Evolutionary conservation across 2,329 filamentous ascomycete species (phyloP).

Genomic region (Fulvia fulva): DNA sequence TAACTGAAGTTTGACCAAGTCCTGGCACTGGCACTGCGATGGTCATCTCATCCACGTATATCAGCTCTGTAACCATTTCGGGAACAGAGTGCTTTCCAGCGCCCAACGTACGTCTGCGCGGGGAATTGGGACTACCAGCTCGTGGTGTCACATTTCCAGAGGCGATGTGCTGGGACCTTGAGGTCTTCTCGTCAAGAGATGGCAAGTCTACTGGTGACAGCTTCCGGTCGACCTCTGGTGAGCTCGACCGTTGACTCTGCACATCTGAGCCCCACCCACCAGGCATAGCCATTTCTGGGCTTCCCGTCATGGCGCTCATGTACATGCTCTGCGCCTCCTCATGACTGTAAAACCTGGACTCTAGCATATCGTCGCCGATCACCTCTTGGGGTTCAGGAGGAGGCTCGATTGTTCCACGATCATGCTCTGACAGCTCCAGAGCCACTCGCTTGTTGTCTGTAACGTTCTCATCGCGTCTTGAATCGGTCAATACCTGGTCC

Average conservation of each 20-base stretch:
- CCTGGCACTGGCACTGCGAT: slow-evolving; percentile 3
- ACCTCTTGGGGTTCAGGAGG: slow-evolving; percentile 3
- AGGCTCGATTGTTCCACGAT: background rate
- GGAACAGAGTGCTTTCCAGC: background rate
- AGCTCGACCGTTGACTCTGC: slow-evolving; percentile 19
- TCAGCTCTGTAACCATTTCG: slow-evolving; percentile 4
- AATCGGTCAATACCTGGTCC: slow-evolving; percentile 13
- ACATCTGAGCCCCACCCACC: slow-evolving; percentile 42
- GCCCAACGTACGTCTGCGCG: background rate
- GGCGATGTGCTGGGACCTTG: background rate
- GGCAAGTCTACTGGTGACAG: background rate
- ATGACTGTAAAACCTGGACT: slow-evolving; percentile 69
- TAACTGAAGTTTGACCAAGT: background rate
- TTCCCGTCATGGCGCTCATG: slow-evolving; percentile 61
- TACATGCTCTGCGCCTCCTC: slow-evolving; percentile 86
- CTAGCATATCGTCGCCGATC: slow-evolving; percentile 29
- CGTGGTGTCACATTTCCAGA: slow-evolving; percentile 29
- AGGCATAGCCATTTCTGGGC: slow-evolving; percentile 32
- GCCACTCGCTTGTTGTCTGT: slow-evolving; percentile 26
- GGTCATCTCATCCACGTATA: slow-evolving; percentile 29
- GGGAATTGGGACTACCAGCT: slow-evolving; percentile 18
- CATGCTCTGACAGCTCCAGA: slow-evolving; percentile 9
- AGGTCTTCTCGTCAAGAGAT: background rate
- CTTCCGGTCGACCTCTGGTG: slow-evolving; percentile 27
- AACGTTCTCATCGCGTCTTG: slow-evolving; percentile 1